Evolutionary conservation across 2,329 filamentous ascomycete species (phyloP).

Genomic region (Aspergillus calidoustus): DNA sequence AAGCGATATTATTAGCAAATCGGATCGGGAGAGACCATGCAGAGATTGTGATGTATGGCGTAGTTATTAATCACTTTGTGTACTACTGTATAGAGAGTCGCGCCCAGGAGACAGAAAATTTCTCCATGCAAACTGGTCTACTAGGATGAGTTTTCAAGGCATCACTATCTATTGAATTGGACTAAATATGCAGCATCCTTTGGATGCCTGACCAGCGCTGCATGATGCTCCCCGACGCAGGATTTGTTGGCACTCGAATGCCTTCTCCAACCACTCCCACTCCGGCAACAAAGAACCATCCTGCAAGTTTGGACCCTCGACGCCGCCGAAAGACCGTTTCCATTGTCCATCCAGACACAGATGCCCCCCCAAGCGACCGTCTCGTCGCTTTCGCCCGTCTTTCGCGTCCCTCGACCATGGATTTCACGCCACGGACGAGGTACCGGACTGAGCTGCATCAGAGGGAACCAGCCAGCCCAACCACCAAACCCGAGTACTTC

Average conservation of each 20-base stretch:
- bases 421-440: slow-evolving; percentile 3
- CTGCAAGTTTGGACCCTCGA: slow-evolving; percentile 12
- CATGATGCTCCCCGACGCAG: slow-evolving; percentile 25
- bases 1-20: slow-evolving; percentile 17
- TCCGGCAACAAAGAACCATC: slow-evolving; percentile 9
- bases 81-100: slow-evolving; percentile 12
- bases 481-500: slow-evolving; percentile 9
- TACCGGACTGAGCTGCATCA: not conserved
- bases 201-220: slow-evolving; percentile 29
- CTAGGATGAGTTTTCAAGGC: slow-evolving; percentile 2
- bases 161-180: slow-evolving; percentile 13
- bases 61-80: slow-evolving; percentile 14
- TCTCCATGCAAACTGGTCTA: slow-evolving; percentile 6
- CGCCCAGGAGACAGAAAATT: slow-evolving; percentile 21
- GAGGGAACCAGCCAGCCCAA: slow-evolving; percentile 7
- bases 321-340: slow-evolving; percentile 28
- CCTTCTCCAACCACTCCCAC: slow-evolving; percentile 15
- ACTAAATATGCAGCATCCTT: slow-evolving; percentile 21
- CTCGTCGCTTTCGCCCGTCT: not conserved
- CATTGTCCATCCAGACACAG: slow-evolving; percentile 22
- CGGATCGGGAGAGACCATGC: slow-evolving; percentile 9
- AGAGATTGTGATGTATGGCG: slow-evolving; percentile 7
- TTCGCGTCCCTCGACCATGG: slow-evolving; percentile 22
- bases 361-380: slow-evolving; percentile 20
- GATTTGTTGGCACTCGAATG: slow-evolving; percentile 22